Percentiles rank a stretch among this genome's conserved stretches.
Conservation (phyloP, 1,139 yeast species). For the Kurtzmaniella quercitrusa region DNA sequence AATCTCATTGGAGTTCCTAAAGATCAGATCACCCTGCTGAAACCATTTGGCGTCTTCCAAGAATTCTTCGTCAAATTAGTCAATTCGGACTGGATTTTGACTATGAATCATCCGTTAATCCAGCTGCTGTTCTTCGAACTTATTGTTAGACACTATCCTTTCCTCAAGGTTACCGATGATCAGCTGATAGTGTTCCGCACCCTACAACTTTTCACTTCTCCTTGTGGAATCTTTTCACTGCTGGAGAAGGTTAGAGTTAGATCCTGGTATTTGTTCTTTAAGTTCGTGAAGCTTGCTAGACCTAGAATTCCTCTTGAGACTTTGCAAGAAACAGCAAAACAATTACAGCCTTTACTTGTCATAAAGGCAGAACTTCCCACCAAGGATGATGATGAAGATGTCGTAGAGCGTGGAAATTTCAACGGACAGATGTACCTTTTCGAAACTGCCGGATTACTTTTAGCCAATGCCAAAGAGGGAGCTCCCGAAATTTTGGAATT, state of each 20-base stretch:
- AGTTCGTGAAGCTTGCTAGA: slow-evolving; percentile 75
- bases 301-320: slow-evolving; percentile 51
- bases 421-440: slow-evolving; percentile 78
- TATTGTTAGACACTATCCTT: slow-evolving; percentile 71
- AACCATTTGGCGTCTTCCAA: slow-evolving; percentile 58
- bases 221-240: slow-evolving; percentile 74
- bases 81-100: slow-evolving; percentile 47
- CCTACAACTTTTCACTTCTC: slow-evolving; percentile 73
- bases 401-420: slow-evolving; percentile 60
- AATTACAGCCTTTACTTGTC: slow-evolving; percentile 47
- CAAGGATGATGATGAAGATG: slow-evolving; percentile 49
- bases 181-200: slow-evolving; percentile 53
- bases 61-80: slow-evolving; percentile 64
- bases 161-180: slow-evolving; percentile 40
- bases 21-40: slow-evolving; percentile 54
- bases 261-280: slow-evolving; percentile 85
- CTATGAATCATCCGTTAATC: slow-evolving; percentile 68
- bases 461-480: slow-evolving; percentile 25
- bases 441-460: slow-evolving; percentile 68
- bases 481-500: slow-evolving; percentile 53
- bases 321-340: slow-evolving; percentile 35
- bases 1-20: slow-evolving; percentile 68
- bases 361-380: slow-evolving; percentile 58
- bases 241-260: slow-evolving; percentile 73
- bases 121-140: slow-evolving; percentile 82